Evolutionary conservation across 2,329 filamentous ascomycete species (phyloP), one percentile per base, ranked within the genome.

Genomic region (Calonectria fujianensis): DNA sequence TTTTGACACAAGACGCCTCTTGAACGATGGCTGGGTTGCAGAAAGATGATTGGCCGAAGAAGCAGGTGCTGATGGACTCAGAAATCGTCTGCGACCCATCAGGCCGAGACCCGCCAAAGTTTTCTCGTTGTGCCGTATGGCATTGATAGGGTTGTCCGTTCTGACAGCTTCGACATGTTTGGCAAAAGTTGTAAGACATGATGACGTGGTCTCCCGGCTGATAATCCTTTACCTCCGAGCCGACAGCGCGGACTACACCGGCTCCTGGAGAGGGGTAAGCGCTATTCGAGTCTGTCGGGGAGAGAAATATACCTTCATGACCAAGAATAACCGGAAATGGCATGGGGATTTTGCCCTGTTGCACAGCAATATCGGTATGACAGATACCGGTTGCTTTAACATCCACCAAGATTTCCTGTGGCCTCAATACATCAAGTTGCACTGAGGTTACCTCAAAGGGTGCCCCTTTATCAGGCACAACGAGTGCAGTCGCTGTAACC

Each of bases 141-240:
- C 57, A 63, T 27, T 63, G 57, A 18, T 63, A 63, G 8, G 57
- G 57, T 10, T 63, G 57, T 24, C 35, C 57, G 9, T 31, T 41
- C 14, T 41, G 35, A 13, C 57, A 63, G 35, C 57, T 63, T 10
- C 35, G 35, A 24, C 57, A 63, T 20, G 57, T 13, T 27, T 63
- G 27, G 37, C 57, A 63, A 20, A 41, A 63, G 24, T 63, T 63
- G 10, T 63, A 63, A 20, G 57, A 63, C 57, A 63, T 18, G 24
- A 63, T 31, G 8, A 63, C 57, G 14, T 63, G 57, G 27, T 63
- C 57, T 3, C 57, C 57, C 9, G 57, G 57, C 14, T 63, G 14
- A 13, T 41, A 45, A 29, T 41, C 57, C 11, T 20, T 63, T 8
- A 63, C 57, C 9, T 63, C 35, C 3, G 35, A 27, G 4, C 57